Evolutionary conservation across 2,329 filamentous ascomycete genomes (phyloP).

Genomic region (Epichloe uncinata): DNA sequence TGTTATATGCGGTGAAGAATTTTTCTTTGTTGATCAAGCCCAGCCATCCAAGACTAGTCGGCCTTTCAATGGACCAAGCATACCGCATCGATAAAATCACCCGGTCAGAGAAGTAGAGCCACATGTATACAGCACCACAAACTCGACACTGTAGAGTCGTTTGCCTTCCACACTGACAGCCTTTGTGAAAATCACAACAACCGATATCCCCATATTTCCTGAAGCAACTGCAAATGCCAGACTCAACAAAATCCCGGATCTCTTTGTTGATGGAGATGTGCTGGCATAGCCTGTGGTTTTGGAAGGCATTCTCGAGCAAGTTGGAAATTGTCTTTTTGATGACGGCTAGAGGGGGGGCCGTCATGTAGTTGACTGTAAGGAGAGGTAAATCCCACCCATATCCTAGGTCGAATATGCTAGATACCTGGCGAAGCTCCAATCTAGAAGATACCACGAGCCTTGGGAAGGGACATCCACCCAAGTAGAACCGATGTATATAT

Average conservation of each 20-base stretch:
- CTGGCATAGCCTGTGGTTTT: background rate
- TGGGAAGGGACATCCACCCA: background rate
- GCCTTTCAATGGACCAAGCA: background rate
- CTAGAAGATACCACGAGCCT: too few species aligned
- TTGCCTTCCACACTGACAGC: background rate
- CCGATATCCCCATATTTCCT: background rate
- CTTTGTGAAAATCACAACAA: background rate
- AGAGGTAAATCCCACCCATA: background rate
- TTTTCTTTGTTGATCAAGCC: background rate
- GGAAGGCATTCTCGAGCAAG: background rate
- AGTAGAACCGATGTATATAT: background rate
- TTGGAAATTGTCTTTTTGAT: background rate
- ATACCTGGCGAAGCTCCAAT: too few species aligned
- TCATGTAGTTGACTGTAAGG: background rate
- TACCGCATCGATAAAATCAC: background rate
- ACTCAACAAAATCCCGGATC: background rate
- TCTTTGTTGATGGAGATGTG: background rate
- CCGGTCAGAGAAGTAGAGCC: background rate
- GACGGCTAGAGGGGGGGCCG: background rate
- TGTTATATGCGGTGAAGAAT: background rate
- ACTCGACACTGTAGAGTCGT: background rate
- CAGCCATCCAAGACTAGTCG: conserved; percentile 1
- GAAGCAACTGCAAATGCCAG: background rate
- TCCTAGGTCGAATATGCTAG: background rate
- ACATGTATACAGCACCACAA: conserved; percentile 1